Evolutionary conservation across 2,329 filamentous ascomycete species (phyloP).

Genomic region (Scopulariopsis brevicaulis): DNA sequence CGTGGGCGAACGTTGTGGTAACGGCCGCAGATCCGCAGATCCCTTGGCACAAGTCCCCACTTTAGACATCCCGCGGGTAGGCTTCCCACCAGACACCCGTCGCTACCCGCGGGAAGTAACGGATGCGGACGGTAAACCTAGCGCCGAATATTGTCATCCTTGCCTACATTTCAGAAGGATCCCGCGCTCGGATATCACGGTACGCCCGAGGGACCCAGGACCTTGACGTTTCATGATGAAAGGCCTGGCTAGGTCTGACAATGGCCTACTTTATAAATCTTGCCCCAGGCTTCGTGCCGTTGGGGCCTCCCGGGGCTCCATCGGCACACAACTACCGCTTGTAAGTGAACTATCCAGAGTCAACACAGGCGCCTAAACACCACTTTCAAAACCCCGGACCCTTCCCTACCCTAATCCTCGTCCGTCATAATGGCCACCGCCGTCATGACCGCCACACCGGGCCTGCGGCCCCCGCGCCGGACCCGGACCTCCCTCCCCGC

Average conservation of each 20-base stretch:
- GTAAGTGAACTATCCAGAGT: no score
- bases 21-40: no score
- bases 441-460: slow-evolving; percentile 4
- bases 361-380: neutral
- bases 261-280: neutral
- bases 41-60: neutral
- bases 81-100: neutral
- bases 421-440: neutral
- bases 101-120: neutral
- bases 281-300: no score
- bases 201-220: neutral
- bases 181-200: neutral
- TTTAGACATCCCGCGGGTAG: neutral
- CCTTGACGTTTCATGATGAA: neutral
- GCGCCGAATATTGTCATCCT: neutral
- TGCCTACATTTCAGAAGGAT: neutral
- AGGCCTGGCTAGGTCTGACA: neutral
- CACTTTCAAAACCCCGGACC: neutral
- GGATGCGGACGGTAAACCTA: neutral
- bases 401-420: neutral
- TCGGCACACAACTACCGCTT: neutral
- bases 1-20: no score
- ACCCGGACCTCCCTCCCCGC: slow-evolving; percentile 26
- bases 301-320: neutral
- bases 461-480: neutral